Evolutionary conservation across 116 monocot genomes (phyloP).

Genomic region (Zostera marina): DNA sequence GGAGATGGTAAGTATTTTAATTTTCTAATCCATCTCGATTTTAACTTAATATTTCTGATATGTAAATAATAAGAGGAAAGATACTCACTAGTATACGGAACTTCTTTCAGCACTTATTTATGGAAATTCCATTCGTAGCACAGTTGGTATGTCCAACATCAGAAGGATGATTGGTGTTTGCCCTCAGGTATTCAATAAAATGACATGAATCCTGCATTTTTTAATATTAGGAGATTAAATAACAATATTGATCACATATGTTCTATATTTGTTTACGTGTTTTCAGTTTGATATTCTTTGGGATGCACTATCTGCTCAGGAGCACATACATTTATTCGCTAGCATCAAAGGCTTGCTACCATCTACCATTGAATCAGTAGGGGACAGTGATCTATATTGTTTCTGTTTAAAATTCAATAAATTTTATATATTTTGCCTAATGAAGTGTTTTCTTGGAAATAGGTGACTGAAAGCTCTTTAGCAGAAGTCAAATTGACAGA

Average conservation of each 20-base stretch:
- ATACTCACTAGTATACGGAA: background rate
- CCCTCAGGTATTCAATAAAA: slow-evolving; percentile 50
- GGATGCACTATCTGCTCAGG: slow-evolving; percentile 72
- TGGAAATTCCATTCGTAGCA: slow-evolving; percentile 58
- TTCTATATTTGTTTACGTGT: background rate
- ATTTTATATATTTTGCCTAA: background rate
- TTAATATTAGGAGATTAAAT: background rate
- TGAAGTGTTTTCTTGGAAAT: slow-evolving; percentile 1
- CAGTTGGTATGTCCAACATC: slow-evolving; percentile 76
- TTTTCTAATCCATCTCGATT: background rate
- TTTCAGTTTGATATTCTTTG: slow-evolving; percentile 86
- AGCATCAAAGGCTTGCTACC: slow-evolving; percentile 71
- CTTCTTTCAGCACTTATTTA: slow-evolving; percentile 58
- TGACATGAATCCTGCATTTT: background rate
- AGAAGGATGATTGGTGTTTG: slow-evolving; percentile 79
- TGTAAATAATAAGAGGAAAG: background rate
- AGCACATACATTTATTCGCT: slow-evolving; percentile 73
- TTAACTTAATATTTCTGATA: background rate
- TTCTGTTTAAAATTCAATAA: background rate
- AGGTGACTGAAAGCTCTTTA: slow-evolving; percentile 64
- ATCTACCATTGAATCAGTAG: slow-evolving; percentile 54
- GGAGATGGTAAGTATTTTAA: slow-evolving; percentile 58
- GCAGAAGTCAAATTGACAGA: slow-evolving; percentile 61
- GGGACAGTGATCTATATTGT: slow-evolving; percentile 2
- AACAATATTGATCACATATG: background rate